phyloP scores from a whole-genome alignment of 805 yeast genomes.

The Nakazawaea ishiwadae region DNA sequence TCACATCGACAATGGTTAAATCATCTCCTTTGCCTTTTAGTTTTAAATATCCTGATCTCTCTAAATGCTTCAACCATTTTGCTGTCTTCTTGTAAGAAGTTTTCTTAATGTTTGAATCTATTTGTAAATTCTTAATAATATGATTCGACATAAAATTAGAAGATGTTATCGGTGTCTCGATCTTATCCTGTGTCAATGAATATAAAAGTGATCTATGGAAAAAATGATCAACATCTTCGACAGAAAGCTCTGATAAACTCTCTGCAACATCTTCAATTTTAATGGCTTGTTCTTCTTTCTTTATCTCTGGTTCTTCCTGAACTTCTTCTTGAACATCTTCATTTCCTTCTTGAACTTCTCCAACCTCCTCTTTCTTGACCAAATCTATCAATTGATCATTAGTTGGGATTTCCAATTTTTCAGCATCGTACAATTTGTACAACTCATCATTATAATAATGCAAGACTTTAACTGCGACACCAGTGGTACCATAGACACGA shows the following conservation, averaged over 20 bases:
- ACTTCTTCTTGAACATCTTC: not conserved
- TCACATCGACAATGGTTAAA: slow-evolving; percentile 48
- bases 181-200: slow-evolving; percentile 51
- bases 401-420: slow-evolving; percentile 36
- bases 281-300: slow-evolving; percentile 2
- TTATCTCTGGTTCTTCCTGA: slow-evolving; percentile 4
- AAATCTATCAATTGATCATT: slow-evolving; percentile 18
- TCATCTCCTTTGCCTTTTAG: slow-evolving; percentile 86
- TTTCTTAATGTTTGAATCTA: slow-evolving; percentile 65
- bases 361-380: slow-evolving; percentile 4
- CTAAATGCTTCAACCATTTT: slow-evolving; percentile 83
- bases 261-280: slow-evolving; percentile 29
- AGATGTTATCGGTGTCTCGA: slow-evolving; percentile 64
- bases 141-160: slow-evolving; percentile 73
- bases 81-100: slow-evolving; percentile 88
- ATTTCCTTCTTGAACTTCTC: slow-evolving; percentile 13
- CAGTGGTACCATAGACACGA: slow-evolving; percentile 57
- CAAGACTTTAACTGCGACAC: slow-evolving; percentile 73
- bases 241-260: slow-evolving; percentile 34
- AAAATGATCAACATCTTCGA: slow-evolving; percentile 70
- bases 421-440: slow-evolving; percentile 45
- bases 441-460: slow-evolving; percentile 69
- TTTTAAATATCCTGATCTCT: slow-evolving; percentile 62
- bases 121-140: slow-evolving; percentile 69
- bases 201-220: slow-evolving; percentile 69